phyloP scores from a whole-genome alignment of 2,329 filamentous ascomycete species.

The Chrysosporium keratinophilum region DNA sequence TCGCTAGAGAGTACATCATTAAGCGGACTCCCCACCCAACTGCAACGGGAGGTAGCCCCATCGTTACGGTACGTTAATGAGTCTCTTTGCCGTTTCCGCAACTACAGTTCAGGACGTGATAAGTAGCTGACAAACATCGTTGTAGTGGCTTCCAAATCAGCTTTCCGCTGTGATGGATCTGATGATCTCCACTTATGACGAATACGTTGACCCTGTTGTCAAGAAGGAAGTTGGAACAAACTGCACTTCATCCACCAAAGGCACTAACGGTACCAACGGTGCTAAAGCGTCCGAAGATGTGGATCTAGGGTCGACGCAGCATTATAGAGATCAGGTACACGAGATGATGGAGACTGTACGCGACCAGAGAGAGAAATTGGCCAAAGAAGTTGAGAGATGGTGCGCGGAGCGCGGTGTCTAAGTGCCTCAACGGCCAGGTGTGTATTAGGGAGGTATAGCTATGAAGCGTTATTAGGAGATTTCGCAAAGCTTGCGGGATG shows the following conservation, averaged over 20 bases:
- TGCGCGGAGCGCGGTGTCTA: conserved; percentile 37
- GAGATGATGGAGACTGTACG: conserved; percentile 28
- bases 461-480: neutral
- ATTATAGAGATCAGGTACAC: conserved; percentile 22
- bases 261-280: neutral
- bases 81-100: neutral
- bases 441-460: neutral
- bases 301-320: conserved; percentile 20
- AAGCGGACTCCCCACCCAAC: conserved; percentile 37
- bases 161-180: conserved; percentile 41
- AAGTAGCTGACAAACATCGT: neutral
- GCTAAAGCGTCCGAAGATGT: conserved; percentile 15
- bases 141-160: conserved; percentile 40
- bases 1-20: conserved; percentile 42
- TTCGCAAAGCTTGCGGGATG: neutral
- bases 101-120: neutral
- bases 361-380: conserved; percentile 30
- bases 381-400: conserved; percentile 37
- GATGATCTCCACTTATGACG: conserved; percentile 39
- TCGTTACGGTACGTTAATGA: conserved; percentile 32
- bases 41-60: conserved; percentile 41
- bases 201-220: conserved; percentile 25
- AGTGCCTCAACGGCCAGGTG: neutral
- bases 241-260: conserved; percentile 2
- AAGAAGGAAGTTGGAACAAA: conserved; percentile 19